phyloP scores from a whole-genome alignment of 495 filamentous ascomycete species.

The Parachaetomium inaequale region DNA sequence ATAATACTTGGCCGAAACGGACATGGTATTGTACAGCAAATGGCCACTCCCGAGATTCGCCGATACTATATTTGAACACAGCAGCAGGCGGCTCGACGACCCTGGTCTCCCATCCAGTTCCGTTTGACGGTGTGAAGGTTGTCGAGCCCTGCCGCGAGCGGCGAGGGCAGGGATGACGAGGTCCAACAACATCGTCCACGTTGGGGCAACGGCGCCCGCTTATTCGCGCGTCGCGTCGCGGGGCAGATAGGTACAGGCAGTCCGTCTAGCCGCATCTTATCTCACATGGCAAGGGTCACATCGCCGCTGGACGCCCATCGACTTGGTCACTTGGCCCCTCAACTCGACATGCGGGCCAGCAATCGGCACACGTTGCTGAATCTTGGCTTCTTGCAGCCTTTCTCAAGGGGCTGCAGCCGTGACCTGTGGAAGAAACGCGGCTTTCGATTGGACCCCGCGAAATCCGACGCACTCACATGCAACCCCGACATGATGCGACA shows the following conservation, averaged over 20 bases:
- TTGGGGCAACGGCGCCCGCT: not conserved
- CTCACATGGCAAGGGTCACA: not conserved
- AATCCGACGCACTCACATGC: not conserved
- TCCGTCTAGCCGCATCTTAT: not conserved
- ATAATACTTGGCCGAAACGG: no score
- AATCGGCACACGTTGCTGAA: not conserved
- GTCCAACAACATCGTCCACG: not conserved
- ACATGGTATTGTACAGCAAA: no score
- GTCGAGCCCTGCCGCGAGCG: no score
- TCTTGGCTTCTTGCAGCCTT: not conserved
- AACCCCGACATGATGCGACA: not conserved
- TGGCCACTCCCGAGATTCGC: no score
- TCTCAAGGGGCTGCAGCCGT: not conserved
- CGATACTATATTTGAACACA: no score
- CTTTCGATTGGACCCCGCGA: not conserved
- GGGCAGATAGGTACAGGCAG: not conserved
- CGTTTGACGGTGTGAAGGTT: no score
- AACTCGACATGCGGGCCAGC: not conserved
- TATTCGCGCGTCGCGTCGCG: constrained; percentile 2
- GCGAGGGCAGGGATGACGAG: no score
- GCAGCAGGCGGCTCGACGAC: no score
- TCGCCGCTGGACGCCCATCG: no score
- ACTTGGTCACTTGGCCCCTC: no score
- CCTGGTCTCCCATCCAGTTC: no score
- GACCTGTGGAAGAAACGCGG: not conserved